Percentiles rank a stretch among this genome's conserved stretches.
Evolutionary conservation across 345 rosid genomes (phyloP).

Genomic region (Draba incana): DNA sequence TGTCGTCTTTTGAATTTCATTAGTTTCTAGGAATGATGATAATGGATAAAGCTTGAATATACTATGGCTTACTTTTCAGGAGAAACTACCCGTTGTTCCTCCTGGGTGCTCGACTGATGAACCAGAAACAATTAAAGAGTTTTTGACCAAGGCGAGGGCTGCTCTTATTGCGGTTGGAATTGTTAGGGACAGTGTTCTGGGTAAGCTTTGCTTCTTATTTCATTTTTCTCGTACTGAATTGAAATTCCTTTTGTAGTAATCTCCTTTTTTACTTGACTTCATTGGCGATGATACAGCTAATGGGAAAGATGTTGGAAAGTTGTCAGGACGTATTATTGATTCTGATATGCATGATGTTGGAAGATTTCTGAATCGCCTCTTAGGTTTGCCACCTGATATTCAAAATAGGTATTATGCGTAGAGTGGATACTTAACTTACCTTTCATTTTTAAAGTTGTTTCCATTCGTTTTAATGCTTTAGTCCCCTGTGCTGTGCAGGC

Average conservation of each 20-base stretch:
- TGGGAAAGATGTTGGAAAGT: slow-evolving; percentile 79
- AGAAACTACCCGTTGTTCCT: slow-evolving; percentile 85
- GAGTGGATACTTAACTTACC: background rate
- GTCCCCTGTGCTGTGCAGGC: slow-evolving; percentile 52
- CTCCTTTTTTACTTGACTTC: slow-evolving; percentile 16
- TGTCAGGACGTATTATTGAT: slow-evolving; percentile 95
- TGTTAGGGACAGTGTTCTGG: slow-evolving; percentile 83
- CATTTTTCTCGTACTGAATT: slow-evolving; percentile 6
- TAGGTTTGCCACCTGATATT: slow-evolving; percentile 95
- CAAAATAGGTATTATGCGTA: slow-evolving; percentile 69
- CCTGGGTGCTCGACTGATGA: slow-evolving; percentile 91
- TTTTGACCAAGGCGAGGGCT: slow-evolving; percentile 87
- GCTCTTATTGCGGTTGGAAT: slow-evolving; percentile 98
- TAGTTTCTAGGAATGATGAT: slow-evolving; percentile 13
- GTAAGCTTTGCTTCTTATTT: slow-evolving; percentile 47
- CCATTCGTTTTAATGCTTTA: slow-evolving; percentile 26
- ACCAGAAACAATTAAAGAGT: slow-evolving; percentile 80
- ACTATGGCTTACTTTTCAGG: slow-evolving; percentile 60
- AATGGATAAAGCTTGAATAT: slow-evolving; percentile 27
- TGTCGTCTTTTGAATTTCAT: slow-evolving; percentile 10
- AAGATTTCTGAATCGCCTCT: slow-evolving; percentile 88
- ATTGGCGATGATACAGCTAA: slow-evolving; percentile 55
- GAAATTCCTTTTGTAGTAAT: background rate
- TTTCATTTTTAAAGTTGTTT: slow-evolving; percentile 11
- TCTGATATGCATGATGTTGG: slow-evolving; percentile 99